phyloP scores from a whole-genome alignment of 257 asterid species.

The Catharanthus roseus region DNA sequence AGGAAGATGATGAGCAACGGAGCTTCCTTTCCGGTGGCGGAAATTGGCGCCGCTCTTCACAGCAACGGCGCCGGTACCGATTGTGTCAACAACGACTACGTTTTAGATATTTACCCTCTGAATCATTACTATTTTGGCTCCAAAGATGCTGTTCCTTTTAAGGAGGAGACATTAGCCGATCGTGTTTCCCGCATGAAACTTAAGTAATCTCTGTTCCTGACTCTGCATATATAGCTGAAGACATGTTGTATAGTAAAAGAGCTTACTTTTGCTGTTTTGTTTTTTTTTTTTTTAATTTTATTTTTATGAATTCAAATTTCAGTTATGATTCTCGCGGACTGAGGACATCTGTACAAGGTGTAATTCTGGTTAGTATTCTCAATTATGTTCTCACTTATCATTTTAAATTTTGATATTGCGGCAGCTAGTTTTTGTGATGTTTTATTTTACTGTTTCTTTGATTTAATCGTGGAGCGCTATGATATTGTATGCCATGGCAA shows the following conservation, averaged over 20 bases:
- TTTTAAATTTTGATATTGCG: neutral
- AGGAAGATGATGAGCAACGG: slow-evolving; percentile 41
- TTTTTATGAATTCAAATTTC: slow-evolving; percentile 18
- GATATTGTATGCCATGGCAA: neutral
- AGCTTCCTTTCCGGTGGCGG: slow-evolving; percentile 7
- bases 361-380: slow-evolving; percentile 55
- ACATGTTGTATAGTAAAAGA: neutral
- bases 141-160: slow-evolving; percentile 37
- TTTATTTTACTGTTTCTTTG: neutral
- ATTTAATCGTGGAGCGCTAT: neutral
- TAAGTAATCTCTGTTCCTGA: slow-evolving; percentile 34
- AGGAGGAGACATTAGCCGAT: slow-evolving; percentile 52
- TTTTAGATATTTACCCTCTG: slow-evolving; percentile 69
- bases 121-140: slow-evolving; percentile 79
- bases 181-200: slow-evolving; percentile 69
- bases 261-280: neutral
- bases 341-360: slow-evolving; percentile 83
- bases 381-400: neutral
- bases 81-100: slow-evolving; percentile 5
- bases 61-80: slow-evolving; percentile 7
- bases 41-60: slow-evolving; percentile 8
- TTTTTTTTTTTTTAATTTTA: neutral
- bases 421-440: neutral
- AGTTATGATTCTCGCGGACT: slow-evolving; percentile 71
- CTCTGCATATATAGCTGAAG: neutral